A percentile compares a stretch with the other conserved stretches of the same genome.
These are phyloP conservation scores for Podospora fimiseda DNA, from an alignment of 495 filamentous ascomycete genomes.

Conservation along the genomic window DNA sequence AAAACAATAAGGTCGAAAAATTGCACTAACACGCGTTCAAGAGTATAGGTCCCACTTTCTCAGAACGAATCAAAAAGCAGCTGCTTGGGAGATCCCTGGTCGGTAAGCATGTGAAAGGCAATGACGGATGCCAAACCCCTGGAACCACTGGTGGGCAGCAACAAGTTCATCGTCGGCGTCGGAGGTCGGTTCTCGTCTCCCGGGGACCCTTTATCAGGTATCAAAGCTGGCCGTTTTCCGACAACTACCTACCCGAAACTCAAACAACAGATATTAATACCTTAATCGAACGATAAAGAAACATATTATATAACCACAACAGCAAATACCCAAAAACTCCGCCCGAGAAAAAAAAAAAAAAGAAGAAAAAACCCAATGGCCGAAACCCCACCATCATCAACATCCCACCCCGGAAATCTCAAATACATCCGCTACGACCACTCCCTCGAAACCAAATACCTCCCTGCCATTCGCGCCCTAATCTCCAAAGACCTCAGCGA, in stretches of 20 bases:
- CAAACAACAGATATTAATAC: too few species aligned
- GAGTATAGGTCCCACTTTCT: too few species aligned
- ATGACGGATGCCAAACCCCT: neutral
- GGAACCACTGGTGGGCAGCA: neutral
- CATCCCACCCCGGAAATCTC: slow-evolving; percentile 51
- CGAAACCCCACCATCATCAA: slow-evolving; percentile 18
- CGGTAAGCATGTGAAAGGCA: neutral
- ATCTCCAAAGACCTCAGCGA: slow-evolving; percentile 97
- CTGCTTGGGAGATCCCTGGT: neutral
- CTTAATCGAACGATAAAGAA: too few species aligned
- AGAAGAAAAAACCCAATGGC: too few species aligned
- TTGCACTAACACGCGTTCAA: too few species aligned
- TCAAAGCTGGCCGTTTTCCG: neutral
- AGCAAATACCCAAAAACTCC: too few species aligned
- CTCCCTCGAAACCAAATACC: slow-evolving; percentile 68
- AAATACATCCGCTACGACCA: slow-evolving; percentile 80
- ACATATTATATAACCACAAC: too few species aligned
- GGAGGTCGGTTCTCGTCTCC: neutral
- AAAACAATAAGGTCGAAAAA: too few species aligned
- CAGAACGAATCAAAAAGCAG: too few species aligned
- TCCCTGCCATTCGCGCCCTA: slow-evolving; percentile 80
- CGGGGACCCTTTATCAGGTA: neutral
- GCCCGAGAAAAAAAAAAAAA: too few species aligned
- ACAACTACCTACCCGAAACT: too few species aligned
- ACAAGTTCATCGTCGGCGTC: neutral